Evolutionary conservation across 2,329 filamentous ascomycete species (phyloP), one percentile per base, ranked within the genome.

Genomic region (Graphium sp.): DNA sequence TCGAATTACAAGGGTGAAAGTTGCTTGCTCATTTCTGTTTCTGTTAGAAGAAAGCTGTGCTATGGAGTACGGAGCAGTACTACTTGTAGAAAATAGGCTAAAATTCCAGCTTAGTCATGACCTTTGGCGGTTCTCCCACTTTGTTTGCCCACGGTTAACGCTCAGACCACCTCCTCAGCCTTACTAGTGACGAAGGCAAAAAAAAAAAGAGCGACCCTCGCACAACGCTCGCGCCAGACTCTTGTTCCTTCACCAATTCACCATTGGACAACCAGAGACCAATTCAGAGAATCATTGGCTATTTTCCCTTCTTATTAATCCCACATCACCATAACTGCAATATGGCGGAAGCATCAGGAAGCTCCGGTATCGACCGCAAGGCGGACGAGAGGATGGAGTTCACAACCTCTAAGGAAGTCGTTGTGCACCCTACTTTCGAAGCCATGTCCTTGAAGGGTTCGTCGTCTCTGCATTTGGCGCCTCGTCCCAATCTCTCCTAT

Each of bases 331-430:
- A 9, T 20, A 29, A 29, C 26, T 28, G 31, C 34, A 46, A 80
- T 37, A 98, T 95, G 89, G 83, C 85, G 38, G 87, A 95, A 55
- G 74, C 68, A 41, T 77, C 50, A 34, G 34, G 38, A 31, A 35
- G 43, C 28, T 60, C 58, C 39, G 67, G 66, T 37, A 74, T 95
- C 50, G 87, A 98, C 57, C 78, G 82, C 58, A 85, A 85, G 60
- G 74, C 76, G 39, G 89, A 95, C 54, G 85, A 93, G 65, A 75
- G 82, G 55, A 92, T 95, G 75, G 87, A 95, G 62, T 95, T 98
- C 55, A 79, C 78, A 39, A 98, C 89, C 52, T 94, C 87, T 38
- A 94, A 93, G 60, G 89, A 95, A 66, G 87, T 95, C 35, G 89
- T 80, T 3, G 89, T 89, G 33, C 83, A 87, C 45, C 84, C 85